Conservation (phyloP, 2,329 filamentous ascomycete genomes). For the Penicillium sp. region DNA sequence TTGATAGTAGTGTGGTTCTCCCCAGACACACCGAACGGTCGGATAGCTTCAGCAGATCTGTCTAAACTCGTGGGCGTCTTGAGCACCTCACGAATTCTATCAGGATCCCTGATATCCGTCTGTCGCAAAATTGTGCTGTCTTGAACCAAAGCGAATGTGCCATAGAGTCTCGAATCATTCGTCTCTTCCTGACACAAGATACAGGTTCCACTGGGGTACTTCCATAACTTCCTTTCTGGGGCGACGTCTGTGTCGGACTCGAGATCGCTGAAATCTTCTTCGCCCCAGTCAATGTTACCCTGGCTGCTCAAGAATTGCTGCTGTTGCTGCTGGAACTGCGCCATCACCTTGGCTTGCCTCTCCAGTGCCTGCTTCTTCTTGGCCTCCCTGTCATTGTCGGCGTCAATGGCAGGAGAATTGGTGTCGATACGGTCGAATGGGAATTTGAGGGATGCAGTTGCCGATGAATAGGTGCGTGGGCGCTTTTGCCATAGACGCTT, state of each 20-base stretch:
- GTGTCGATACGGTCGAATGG: slow-evolving; percentile 76
- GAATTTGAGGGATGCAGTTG: slow-evolving; percentile 58
- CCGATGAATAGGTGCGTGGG: slow-evolving; percentile 66
- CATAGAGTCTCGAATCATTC: slow-evolving; percentile 81
- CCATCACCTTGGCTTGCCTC: slow-evolving; percentile 91
- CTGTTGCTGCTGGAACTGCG: slow-evolving; percentile 95
- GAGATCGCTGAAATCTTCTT: slow-evolving; percentile 68
- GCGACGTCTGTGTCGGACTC: slow-evolving; percentile 51
- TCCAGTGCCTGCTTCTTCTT: slow-evolving; percentile 90
- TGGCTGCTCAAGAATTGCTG: slow-evolving; percentile 91
- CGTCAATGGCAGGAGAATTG: slow-evolving; percentile 68
- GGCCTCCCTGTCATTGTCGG: slow-evolving; percentile 60
- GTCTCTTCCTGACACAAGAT: slow-evolving; percentile 96
- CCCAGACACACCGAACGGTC: slow-evolving; percentile 86
- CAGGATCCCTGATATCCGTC: slow-evolving; percentile 75
- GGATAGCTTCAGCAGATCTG: slow-evolving; percentile 72
- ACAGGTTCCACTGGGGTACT: slow-evolving; percentile 87
- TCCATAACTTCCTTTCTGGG: slow-evolving; percentile 72
- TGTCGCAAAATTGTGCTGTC: slow-evolving; percentile 83
- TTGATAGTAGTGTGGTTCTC: slow-evolving; percentile 76
- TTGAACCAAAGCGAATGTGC: slow-evolving; percentile 85
- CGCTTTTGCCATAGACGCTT: slow-evolving; percentile 80
- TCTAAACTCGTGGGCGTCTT: slow-evolving; percentile 79
- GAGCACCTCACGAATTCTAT: slow-evolving; percentile 78
- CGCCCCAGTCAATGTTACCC: slow-evolving; percentile 81